Evolutionary conservation across 1,284 basidiomycete genomes (phyloP).

Genomic region (Melanopsichium pennsylvanicum): DNA sequence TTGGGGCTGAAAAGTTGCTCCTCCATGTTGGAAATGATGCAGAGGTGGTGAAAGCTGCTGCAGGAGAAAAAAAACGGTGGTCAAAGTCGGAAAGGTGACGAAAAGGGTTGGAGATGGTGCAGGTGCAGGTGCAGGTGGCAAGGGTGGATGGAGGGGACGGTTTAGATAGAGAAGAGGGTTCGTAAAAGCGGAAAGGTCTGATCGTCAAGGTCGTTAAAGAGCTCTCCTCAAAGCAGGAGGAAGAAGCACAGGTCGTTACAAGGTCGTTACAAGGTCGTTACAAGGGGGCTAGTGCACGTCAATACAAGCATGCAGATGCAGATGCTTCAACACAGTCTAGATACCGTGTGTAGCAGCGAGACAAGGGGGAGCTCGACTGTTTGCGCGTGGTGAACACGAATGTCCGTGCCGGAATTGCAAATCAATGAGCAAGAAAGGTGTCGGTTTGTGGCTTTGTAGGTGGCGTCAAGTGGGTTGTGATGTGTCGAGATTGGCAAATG

Average conservation of each 20-base stretch:
- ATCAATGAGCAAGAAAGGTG: conserved; percentile 1
- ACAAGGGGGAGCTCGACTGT: conserved; percentile 9
- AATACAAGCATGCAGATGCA: conserved; percentile 28
- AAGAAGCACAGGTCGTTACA: conserved; percentile 9
- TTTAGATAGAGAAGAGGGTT: background rate
- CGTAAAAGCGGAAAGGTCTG: conserved; percentile 3
- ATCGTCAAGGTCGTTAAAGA: conserved; percentile 28
- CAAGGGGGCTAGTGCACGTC: conserved; percentile 15
- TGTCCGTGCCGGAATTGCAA: conserved; percentile 29
- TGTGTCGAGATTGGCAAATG: conserved; percentile 6
- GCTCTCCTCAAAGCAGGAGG: conserved; percentile 7
- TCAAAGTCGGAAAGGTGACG: too few relatives aligned
- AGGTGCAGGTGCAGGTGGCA: background rate
- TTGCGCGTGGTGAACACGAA: conserved; percentile 12
- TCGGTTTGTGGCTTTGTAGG: conserved; percentile 7
- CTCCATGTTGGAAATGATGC: conserved; percentile 25
- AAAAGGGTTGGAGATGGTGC: conserved; percentile 1
- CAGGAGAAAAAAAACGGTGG: too few relatives aligned
- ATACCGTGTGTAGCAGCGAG: background rate
- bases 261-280: conserved; percentile 47
- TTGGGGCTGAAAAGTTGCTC: conserved; percentile 48
- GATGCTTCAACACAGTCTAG: conserved; percentile 2
- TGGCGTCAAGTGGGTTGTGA: conserved; percentile 33
- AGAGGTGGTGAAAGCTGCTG: background rate
- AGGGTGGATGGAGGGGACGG: background rate